These are phyloP conservation scores for Pholiota adiposa DNA, from an alignment of 1,284 basidiomycete species.

Conservation along the genomic window DNA sequence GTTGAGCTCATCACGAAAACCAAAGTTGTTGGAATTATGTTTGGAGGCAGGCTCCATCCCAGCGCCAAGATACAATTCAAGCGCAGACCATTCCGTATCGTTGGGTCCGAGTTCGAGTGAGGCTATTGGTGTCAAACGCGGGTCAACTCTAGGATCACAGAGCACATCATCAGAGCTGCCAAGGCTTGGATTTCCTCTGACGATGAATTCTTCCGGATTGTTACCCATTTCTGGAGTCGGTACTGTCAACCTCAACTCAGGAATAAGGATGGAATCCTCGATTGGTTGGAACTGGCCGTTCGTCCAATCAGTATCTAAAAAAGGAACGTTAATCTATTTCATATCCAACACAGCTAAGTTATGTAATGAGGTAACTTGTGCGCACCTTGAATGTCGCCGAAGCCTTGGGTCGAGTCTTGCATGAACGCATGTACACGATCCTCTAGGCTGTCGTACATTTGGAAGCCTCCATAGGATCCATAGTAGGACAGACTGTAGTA, in stretches of 20 bases:
- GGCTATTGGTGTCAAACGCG: not conserved
- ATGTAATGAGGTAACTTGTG: not conserved
- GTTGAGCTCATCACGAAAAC: too few species aligned
- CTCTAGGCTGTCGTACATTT: slow-evolving; percentile 11
- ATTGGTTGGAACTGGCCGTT: slow-evolving; percentile 9
- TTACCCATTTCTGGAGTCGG: slow-evolving; percentile 31
- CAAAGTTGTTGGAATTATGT: not conserved
- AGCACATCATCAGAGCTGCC: not conserved
- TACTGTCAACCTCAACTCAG: slow-evolving; percentile 30
- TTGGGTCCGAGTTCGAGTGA: not conserved
- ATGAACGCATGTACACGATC: slow-evolving; percentile 7
- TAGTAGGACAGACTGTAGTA: slow-evolving; percentile 18
- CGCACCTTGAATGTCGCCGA: slow-evolving; percentile 19
- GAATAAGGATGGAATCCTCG: slow-evolving; percentile 19
- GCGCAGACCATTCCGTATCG: not conserved
- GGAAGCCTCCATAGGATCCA: slow-evolving; percentile 9
- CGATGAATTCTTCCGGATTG: slow-evolving; percentile 11
- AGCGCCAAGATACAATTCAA: not conserved
- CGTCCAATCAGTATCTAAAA: slow-evolving; percentile 12
- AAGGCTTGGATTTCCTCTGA: not conserved
- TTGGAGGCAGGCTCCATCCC: not conserved
- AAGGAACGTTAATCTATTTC: not conserved
- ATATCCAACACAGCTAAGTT: not conserved
- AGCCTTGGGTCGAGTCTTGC: slow-evolving; percentile 12
- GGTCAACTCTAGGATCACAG: not conserved